A percentile compares a stretch with the other conserved stretches of the same genome.
Evolutionary conservation across 2,329 filamentous ascomycete genomes (phyloP).

Genomic region (Lachnellula suecica): DNA sequence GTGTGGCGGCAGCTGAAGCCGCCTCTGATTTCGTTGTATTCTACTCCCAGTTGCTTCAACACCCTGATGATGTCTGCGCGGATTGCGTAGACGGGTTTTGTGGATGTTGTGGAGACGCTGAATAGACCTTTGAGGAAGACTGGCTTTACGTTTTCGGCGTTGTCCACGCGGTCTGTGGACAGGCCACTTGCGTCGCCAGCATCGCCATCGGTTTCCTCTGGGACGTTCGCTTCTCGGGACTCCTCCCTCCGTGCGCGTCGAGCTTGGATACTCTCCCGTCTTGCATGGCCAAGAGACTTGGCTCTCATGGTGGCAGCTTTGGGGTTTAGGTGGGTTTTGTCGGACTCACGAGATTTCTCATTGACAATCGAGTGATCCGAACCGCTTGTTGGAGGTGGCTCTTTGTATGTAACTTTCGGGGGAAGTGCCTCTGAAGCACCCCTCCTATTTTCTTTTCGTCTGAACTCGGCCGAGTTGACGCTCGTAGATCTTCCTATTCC

Average conservation of each 20-base stretch:
- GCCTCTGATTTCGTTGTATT: constrained; percentile 87
- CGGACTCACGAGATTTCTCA: constrained; percentile 45
- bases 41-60: constrained; percentile 82
- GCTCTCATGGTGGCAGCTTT: constrained; percentile 69
- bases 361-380: constrained; percentile 68
- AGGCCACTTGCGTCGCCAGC: constrained; percentile 60
- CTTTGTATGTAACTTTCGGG: constrained; percentile 51
- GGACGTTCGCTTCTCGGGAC: constrained; percentile 72
- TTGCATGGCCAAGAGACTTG: constrained; percentile 85
- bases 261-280: constrained; percentile 89
- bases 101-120: constrained; percentile 94
- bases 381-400: constrained; percentile 73
- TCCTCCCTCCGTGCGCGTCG: constrained; percentile 74
- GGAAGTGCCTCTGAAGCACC: constrained; percentile 52
- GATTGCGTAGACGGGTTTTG: constrained; percentile 83
- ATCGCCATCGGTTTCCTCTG: constrained; percentile 88
- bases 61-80: constrained; percentile 89
- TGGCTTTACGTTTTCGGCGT: constrained; percentile 82
- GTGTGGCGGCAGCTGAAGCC: constrained; percentile 88
- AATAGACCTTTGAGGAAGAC: constrained; percentile 96
- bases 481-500: constrained; percentile 84
- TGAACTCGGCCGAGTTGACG: constrained; percentile 83
- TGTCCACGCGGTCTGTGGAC: constrained; percentile 61
- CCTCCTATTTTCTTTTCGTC: constrained; percentile 60
- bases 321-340: constrained; percentile 49